These are phyloP conservation scores for Cryptococcus amylolentus DNA, from an alignment of 1,284 basidiomycete genomes.

Conservation along the genomic window DNA sequence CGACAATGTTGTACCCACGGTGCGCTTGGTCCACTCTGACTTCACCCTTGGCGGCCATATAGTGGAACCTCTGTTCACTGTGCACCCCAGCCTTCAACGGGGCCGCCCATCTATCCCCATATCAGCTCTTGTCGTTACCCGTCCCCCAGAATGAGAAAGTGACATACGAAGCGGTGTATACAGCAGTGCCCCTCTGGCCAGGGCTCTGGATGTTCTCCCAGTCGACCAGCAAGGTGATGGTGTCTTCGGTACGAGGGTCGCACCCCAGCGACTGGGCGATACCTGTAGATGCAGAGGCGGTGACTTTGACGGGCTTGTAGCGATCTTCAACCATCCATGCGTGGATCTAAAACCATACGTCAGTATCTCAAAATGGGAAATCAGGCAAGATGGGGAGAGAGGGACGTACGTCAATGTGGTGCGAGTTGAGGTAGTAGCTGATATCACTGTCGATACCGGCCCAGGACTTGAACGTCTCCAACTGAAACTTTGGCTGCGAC, in stretches of 20 bases:
- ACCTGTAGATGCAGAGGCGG: conserved; percentile 80
- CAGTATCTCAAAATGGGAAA: not conserved
- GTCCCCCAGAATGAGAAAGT: not conserved
- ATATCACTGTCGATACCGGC: conserved; percentile 90
- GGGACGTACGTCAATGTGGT: conserved; percentile 63
- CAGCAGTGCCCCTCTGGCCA: conserved; percentile 57
- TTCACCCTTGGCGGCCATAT: conserved; percentile 90
- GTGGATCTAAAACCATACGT: conserved; percentile 56
- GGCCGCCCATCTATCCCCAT: conserved; percentile 51
- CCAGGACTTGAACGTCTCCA: conserved; percentile 91
- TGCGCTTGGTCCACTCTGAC: conserved; percentile 89
- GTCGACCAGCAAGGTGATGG: conserved; percentile 88
- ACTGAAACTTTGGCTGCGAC: conserved; percentile 91
- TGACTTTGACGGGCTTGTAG: conserved; percentile 68
- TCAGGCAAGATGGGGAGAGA: not conserved
- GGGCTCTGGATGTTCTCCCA: conserved; percentile 74
- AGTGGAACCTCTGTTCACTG: conserved; percentile 88
- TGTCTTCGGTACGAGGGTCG: conserved; percentile 72
- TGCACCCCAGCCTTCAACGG: conserved; percentile 59
- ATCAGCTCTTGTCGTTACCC: not conserved
- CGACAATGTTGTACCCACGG: conserved; percentile 81
- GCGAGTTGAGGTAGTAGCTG: conserved; percentile 84
- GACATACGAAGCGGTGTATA: conserved; percentile 73
- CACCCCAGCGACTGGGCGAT: conserved; percentile 77
- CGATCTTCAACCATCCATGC: conserved; percentile 85